Evolutionary conservation across 805 yeast species (phyloP), one percentile per base, ranked within the genome.

Genomic region (Teunomyces stri): DNA sequence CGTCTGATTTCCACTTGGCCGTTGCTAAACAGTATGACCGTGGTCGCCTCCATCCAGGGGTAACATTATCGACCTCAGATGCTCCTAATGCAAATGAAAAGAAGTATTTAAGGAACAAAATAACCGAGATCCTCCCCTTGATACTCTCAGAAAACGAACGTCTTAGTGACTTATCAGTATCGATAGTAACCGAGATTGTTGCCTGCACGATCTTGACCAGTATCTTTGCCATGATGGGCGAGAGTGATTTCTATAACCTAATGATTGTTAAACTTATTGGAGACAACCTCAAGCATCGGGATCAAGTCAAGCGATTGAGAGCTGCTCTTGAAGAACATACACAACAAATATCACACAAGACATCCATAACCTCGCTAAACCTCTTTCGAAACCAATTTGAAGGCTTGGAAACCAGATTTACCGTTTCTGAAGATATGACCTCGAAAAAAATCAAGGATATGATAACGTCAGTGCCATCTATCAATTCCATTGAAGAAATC

Each of bases 211-310:
- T 73, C 1, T 50, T 71, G 10, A 71, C 81, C 20, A 75, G 79
- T 46, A 79, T 89, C 0, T 51, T 89, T 9, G 59, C 68, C 5
- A 77, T 85, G 66, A 55, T 85, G 1, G 66, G 84, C 0, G 91
- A 86, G 42, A 80, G 92, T 0, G 96, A 89, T 60, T 85, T 81
- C 50, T 86, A 85, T 80, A 91, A 91, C 60, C 78, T 81, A 46
- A 57, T 74, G 35, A 72, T 89, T 12, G 82, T 82, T 7, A 76
- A 78, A 44, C 61, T 77, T 1, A 78, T 87, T 1, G 84, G 89
- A 3, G 76, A 76, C 27, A 77, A 85, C 10, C 69, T 91, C 59
- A 82, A 82, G 51, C 95, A 89, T 57, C 70, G 90, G 46, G 78
- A 78, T 31, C 89, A 87, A 57, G 95, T 90, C 0, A 79, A 84